These are phyloP conservation scores for Endothia cerciana DNA, from an alignment of 2,329 filamentous ascomycete genomes.

Conservation along the genomic window DNA sequence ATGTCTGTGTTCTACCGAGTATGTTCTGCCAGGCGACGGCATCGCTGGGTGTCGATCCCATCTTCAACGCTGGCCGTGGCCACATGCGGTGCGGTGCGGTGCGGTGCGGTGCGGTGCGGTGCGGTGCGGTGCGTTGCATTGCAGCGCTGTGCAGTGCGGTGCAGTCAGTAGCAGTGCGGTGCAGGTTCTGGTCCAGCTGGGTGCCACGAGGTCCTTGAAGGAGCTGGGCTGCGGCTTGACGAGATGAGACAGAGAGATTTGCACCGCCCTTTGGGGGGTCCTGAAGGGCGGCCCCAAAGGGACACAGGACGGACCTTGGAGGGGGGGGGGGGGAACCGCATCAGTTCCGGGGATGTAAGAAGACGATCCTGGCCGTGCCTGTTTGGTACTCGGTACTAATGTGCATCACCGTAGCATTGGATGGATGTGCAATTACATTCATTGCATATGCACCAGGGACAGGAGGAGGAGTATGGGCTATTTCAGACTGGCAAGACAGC, in stretches of 20 bases:
- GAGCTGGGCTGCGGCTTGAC: slow-evolving; percentile 18
- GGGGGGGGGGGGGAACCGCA: too few relatives aligned
- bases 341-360: not conserved
- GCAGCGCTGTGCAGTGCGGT: not conserved
- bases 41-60: not conserved
- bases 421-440: not conserved
- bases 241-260: slow-evolving; percentile 19
- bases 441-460: not conserved
- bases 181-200: not conserved
- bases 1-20: not conserved
- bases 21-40: not conserved
- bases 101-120: not conserved
- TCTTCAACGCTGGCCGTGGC: not conserved
- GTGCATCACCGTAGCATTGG: not conserved
- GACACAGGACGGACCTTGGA: not conserved
- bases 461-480: not conserved
- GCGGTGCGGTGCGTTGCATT: not conserved
- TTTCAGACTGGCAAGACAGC: not conserved
- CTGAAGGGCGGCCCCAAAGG: slow-evolving; percentile 4
- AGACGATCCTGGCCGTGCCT: not conserved
- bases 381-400: not conserved
- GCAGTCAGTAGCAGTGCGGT: not conserved
- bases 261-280: slow-evolving; percentile 27
- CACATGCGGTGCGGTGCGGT: not conserved
- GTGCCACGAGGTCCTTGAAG: not conserved